A percentile compares a stretch with the other conserved stretches of the same genome.
These are phyloP conservation scores for Musa troglodytarum DNA, from an alignment of 176 grass and related monocot species.

Conservation along the genomic window DNA sequence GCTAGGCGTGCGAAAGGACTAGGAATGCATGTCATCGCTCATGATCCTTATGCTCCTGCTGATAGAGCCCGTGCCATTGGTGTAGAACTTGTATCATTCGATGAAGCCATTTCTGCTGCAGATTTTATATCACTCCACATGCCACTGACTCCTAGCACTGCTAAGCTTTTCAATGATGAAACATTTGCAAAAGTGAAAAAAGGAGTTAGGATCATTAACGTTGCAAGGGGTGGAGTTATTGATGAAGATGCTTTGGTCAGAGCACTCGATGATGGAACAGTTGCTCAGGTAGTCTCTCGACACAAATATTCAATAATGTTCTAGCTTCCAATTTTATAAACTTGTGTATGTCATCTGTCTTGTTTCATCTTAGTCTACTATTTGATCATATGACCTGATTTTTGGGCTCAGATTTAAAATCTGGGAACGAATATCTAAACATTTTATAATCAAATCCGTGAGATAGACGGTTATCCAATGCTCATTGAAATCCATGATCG, in stretches of 20 bases:
- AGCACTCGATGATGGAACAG: conserved; percentile 2
- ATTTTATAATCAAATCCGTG: too few species aligned
- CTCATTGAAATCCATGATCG: too few species aligned
- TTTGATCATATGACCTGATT: background rate
- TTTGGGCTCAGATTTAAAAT: too few species aligned
- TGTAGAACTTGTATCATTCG: conserved; percentile 1
- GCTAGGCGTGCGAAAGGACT: conserved; percentile 5
- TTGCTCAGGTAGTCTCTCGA: conserved; percentile 1
- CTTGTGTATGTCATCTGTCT: background rate
- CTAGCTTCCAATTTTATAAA: background rate
- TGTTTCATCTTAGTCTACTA: background rate
- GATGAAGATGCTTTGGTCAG: conserved; percentile 13
- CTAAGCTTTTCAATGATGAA: conserved; percentile 11
- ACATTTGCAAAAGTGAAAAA: conserved; percentile 14
- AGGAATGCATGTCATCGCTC: conserved; percentile 9
- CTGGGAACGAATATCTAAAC: too few species aligned
- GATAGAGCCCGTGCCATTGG: background rate
- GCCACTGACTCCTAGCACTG: conserved; percentile 8
- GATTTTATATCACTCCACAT: conserved; percentile 12
- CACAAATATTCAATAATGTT: background rate
- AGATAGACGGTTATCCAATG: too few species aligned
- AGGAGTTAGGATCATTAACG: conserved; percentile 2
- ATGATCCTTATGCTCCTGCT: conserved; percentile 10
- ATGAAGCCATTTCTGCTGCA: conserved; percentile 6
- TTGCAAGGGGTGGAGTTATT: conserved; percentile 12